phyloP scores from a whole-genome alignment of 306 rosid genomes.

The Cicer pinnatifidum region DNA sequence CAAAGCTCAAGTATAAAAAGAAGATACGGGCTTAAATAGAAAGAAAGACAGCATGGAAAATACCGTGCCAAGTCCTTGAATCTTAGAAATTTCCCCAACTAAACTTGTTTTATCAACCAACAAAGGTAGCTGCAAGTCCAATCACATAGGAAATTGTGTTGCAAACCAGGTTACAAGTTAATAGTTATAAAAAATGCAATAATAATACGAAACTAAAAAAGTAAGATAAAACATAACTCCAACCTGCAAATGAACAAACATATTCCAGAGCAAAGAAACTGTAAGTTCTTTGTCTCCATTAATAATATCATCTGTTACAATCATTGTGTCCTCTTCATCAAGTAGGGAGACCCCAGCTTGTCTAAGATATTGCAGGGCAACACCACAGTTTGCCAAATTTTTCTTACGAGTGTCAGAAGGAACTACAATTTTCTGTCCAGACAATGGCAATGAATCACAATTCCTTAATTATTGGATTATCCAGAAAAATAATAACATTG shows the following conservation, averaged over 20 bases:
- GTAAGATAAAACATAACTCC: slow-evolving; percentile 23
- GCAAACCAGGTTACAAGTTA: slow-evolving; percentile 19
- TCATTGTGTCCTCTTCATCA: slow-evolving; percentile 76
- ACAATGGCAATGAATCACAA: slow-evolving; percentile 49
- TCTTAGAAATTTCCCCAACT: slow-evolving; percentile 71
- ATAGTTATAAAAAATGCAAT: slow-evolving; percentile 14
- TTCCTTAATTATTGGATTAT: slow-evolving; percentile 36
- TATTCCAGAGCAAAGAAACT: slow-evolving; percentile 85
- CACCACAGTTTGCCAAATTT: slow-evolving; percentile 71
- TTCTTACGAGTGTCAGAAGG: slow-evolving; percentile 83
- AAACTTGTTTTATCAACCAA: slow-evolving; percentile 73
- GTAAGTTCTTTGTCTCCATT: slow-evolving; percentile 84
- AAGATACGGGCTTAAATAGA: slow-evolving; percentile 21
- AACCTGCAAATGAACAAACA: slow-evolving; percentile 89
- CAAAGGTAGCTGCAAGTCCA: slow-evolving; percentile 81
- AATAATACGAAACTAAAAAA: background rate
- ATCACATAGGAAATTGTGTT: slow-evolving; percentile 29
- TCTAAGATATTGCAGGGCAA: slow-evolving; percentile 75
- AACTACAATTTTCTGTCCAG: slow-evolving; percentile 74
- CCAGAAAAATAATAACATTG: background rate
- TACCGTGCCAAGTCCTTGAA: slow-evolving; percentile 66
- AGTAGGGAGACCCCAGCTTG: slow-evolving; percentile 73
- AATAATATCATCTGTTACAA: slow-evolving; percentile 70
- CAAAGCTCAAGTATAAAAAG: slow-evolving; percentile 20
- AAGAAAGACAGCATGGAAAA: slow-evolving; percentile 33